Base-by-base conservation (phyloP, 306 rosid genomes). In the Phaseolus lunatus region DNA sequence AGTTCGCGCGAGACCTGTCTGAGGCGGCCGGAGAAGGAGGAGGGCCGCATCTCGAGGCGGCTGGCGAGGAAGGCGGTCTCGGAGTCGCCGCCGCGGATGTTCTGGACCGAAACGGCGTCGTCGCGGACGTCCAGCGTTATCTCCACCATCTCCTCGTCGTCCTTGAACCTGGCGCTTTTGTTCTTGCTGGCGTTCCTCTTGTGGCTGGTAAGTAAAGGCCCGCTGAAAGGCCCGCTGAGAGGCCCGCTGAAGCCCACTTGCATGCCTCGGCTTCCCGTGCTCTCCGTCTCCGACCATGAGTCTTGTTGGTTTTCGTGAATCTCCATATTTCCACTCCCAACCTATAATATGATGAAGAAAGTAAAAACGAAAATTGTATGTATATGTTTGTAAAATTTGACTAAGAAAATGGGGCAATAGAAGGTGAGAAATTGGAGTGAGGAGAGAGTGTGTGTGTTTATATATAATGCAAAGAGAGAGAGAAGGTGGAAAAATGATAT, bases 1-100 rank as follows among this genome's bases (percentile, higher is more conserved):
- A 93, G 69, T 43, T 93, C 98, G 80, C 87, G 93, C 2, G 98
- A 93, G 3, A 91, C 93, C 52, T 93, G 93, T 27, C 75, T 83
- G 22, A 69, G 84, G 59, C 83, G 7, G 72, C 78, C 83, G 78
- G 90, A 48, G 76, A 91, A 77, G 18, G 94, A 83, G 2, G 85
- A 65, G 0, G 90, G 88, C 58, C 74, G 56, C 71, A 56, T 86
- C 81, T 86, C 90, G 0, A 91, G 83, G 5, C 86, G 86, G 78
- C 87, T 74, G 0, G 97, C 92, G 1, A 90, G 78, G 2, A 80
- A 72, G 14, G 81, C 84, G 5, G 94, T 88, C 73, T 88, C 97
- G 1, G 92, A 66, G 70, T 93, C 97, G 4, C 96, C 96, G 16
- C 92, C 93, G 2, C 80, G 85, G 35, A 91, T 88, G 84, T 90